Evolutionary conservation across 805 yeast species (phyloP), one percentile per base, ranked within the genome.

Genomic region (Pachysolen tannophilus): DNA sequence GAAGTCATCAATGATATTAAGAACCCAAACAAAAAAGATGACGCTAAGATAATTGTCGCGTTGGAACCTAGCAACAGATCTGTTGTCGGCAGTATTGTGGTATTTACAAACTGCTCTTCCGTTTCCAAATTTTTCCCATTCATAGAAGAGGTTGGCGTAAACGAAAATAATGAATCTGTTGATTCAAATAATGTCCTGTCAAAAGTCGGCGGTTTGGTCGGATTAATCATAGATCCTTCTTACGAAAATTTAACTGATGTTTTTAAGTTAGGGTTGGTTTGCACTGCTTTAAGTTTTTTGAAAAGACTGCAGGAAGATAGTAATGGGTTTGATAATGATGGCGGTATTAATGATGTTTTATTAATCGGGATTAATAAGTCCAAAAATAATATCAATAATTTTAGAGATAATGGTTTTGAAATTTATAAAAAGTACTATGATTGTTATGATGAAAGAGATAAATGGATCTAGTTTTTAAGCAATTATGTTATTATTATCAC

Each of bases 211-310:
- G 76, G 75, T 1, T 55, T 75, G 8, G 56, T 72, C 10, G 76
- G 75, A 4, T 62, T 75, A 2, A 61, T 74, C 20, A 67, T 72
- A 18, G 78, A 73, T 42, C 72, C 73, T 14, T 59, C 61, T 28
- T 72, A 72, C 47, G 64, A 68, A 19, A 71, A 69, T 41, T 60
- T 75, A 44, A 63, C 69, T 6, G 73, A 70, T 35, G 72, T 74
- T 3, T 69, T 75, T 53, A 69, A 64, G 39, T 60, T 67, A 43
- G 82, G 82, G 1, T 61, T 75, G 39, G 68, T 75, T 8, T 74
- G 79, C 42, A 67, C 78, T 34, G 75, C 68, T 6, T 65, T 72
- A 11, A 63, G 75, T 6, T 69, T 61, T 39, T 53, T 68, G 40
- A 69, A 67, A 44, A 42, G 46, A 20, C 50, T 53, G 30, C 30